A percentile compares a stretch with the other conserved stretches of the same genome.
Conservation (phyloP, 139 green algal species). For the Eudorina sp. region DNA sequence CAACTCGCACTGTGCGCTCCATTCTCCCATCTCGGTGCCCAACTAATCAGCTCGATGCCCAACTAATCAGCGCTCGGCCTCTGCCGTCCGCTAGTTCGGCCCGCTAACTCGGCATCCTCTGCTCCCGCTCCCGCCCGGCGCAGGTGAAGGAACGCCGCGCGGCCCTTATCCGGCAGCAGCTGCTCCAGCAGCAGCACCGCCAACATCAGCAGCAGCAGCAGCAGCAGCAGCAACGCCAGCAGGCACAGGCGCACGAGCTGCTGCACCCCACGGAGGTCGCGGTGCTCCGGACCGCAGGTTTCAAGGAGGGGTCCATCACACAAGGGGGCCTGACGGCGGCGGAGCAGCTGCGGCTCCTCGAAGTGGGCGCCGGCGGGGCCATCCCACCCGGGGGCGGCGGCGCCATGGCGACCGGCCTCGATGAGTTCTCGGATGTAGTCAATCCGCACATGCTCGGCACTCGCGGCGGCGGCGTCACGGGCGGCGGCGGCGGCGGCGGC, state of each 20-base stretch:
- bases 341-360: neutral
- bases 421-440: neutral
- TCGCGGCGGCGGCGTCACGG: neutral
- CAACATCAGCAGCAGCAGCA: neutral
- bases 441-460: no score
- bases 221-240: neutral
- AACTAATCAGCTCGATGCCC: no score
- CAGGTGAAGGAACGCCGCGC: constrained; percentile 28
- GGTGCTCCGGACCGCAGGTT: no score
- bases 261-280: no score
- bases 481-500: neutral
- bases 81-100: no score
- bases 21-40: no score
- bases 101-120: no score
- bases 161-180: constrained; percentile 13
- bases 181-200: neutral
- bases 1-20: no score
- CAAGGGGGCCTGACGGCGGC: constrained; percentile 11
- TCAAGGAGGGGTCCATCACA: no score
- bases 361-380: neutral
- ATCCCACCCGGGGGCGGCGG: neutral
- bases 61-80: no score
- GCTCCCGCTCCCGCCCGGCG: neutral
- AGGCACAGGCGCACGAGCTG: neutral
- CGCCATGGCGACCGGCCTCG: neutral